Conservation (phyloP, 305 asterid species). For the Fraxinus xanthoxyloides region DNA sequence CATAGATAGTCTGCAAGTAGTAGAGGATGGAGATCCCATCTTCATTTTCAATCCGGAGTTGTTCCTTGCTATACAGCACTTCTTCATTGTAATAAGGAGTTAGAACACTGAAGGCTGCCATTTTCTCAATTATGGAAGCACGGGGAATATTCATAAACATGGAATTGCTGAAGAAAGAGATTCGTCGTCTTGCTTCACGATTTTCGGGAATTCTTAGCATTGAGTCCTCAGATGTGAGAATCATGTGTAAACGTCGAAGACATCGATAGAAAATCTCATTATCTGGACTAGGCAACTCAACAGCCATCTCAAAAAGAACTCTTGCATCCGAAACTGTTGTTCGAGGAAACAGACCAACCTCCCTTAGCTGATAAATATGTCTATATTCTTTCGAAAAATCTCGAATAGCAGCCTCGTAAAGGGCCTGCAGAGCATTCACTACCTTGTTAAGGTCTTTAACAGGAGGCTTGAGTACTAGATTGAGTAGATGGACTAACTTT, state of each 20-base stretch:
- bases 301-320: constrained; percentile 77
- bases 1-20: constrained; percentile 90
- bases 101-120: constrained; percentile 96
- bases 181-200: constrained; percentile 96
- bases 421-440: constrained; percentile 93
- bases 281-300: constrained; percentile 66
- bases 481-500: constrained; percentile 71
- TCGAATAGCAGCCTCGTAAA: constrained; percentile 86
- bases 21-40: constrained; percentile 94
- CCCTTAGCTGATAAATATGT: constrained; percentile 66
- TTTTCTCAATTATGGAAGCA: constrained; percentile 95
- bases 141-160: constrained; percentile 98
- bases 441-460: constrained; percentile 59
- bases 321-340: constrained; percentile 52
- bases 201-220: constrained; percentile 84
- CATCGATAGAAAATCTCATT: constrained; percentile 76
- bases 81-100: constrained; percentile 97
- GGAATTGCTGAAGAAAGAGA: constrained; percentile 96
- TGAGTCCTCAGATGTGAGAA: constrained; percentile 86
- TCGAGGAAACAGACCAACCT: constrained; percentile 84
- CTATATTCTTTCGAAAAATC: constrained; percentile 79
- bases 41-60: constrained; percentile 91
- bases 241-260: constrained; percentile 76
- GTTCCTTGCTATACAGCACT: constrained; percentile 83
- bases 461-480: constrained; percentile 55